phyloP scores from a whole-genome alignment of 2,329 filamentous ascomycete species.

The Fusarium sublunatum region DNA sequence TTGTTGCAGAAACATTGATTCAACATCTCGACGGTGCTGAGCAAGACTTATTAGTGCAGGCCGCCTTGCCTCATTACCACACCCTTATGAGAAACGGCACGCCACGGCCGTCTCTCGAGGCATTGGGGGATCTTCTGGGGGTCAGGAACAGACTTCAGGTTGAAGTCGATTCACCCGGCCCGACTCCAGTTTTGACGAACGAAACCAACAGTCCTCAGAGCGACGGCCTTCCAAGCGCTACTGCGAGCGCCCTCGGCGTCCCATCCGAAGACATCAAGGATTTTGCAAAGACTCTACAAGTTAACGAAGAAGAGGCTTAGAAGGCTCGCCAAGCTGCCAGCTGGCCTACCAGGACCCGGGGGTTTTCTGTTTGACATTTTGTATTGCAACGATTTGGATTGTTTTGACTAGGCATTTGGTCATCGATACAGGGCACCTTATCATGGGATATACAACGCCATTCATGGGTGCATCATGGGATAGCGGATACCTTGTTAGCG shows the following conservation, averaged over 20 bases:
- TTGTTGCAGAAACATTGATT: slow-evolving; percentile 78
- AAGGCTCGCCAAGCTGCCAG: too few relatives aligned
- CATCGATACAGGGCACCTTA: slow-evolving; percentile 30
- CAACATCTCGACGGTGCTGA: slow-evolving; percentile 70
- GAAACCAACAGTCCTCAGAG: slow-evolving; percentile 77
- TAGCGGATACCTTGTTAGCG: slow-evolving; percentile 5
- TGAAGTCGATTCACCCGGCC: slow-evolving; percentile 64
- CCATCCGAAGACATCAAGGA: slow-evolving; percentile 47
- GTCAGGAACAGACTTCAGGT: slow-evolving; percentile 52
- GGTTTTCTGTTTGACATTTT: neutral
- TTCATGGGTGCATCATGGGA: slow-evolving; percentile 29
- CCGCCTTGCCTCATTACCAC: slow-evolving; percentile 71
- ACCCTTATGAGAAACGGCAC: slow-evolving; percentile 72
- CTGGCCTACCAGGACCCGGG: too few relatives aligned
- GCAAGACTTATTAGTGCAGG: slow-evolving; percentile 67
- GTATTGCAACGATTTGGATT: neutral
- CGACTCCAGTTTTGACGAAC: slow-evolving; percentile 74
- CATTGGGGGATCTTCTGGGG: neutral
- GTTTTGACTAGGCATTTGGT: neutral
- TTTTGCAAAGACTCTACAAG: slow-evolving; percentile 36
- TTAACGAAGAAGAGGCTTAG: slow-evolving; percentile 51
- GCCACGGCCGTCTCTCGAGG: slow-evolving; percentile 65
- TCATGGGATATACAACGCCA: slow-evolving; percentile 37
- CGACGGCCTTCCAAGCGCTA: slow-evolving; percentile 72
- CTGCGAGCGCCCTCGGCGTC: slow-evolving; percentile 63